Evolutionary conservation across 2,329 filamentous ascomycete genomes (phyloP).

Genomic region (Aspergillus melleus): DNA sequence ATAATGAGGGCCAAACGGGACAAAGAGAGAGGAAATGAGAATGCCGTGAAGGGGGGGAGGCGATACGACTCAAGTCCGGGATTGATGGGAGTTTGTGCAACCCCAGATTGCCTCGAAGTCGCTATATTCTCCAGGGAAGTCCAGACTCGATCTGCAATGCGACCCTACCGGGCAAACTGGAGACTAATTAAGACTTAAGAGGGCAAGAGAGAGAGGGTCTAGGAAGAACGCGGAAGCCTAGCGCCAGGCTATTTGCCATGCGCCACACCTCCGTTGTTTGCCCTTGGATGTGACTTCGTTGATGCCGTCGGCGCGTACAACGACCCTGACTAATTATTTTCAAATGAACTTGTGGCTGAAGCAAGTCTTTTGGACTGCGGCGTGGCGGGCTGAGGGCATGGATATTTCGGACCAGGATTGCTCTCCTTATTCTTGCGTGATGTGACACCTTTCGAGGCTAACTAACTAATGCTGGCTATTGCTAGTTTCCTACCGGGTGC

Average conservation of each 20-base stretch:
- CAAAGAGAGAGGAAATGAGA: neutral
- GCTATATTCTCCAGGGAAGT: neutral
- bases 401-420: neutral
- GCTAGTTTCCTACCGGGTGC: neutral
- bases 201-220: neutral
- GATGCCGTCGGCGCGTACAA: neutral
- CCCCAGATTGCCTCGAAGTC: neutral
- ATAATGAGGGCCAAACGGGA: neutral
- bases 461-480: neutral
- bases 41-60: neutral
- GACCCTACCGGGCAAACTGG: neutral
- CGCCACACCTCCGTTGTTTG: neutral
- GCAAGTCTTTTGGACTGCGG: neutral
- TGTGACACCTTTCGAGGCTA: neutral
- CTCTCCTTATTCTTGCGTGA: neutral
- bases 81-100: neutral
- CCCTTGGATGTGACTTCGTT: neutral
- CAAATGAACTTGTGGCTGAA: neutral
- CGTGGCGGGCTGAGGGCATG: neutral
- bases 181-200: too few species aligned
- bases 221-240: neutral
- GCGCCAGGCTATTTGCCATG: neutral
- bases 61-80: neutral
- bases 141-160: neutral
- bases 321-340: neutral